These are phyloP conservation scores for Escallonia herrerae DNA, from an alignment of 129 eudicot genomes.

Conservation along the genomic window DNA sequence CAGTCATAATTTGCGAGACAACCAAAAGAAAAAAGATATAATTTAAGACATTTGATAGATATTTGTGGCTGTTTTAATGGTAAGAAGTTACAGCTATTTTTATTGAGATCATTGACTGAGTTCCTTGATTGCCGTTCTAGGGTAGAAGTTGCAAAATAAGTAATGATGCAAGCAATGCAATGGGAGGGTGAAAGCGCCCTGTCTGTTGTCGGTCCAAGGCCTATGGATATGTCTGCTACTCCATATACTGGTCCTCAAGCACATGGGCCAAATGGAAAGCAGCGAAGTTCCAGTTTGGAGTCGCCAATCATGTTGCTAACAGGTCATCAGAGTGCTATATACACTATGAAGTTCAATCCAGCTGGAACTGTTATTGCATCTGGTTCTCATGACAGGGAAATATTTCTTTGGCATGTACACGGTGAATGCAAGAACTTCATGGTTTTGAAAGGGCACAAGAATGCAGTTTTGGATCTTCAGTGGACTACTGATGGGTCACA, in stretches of 20 bases:
- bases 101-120: no score
- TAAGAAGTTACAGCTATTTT: no score
- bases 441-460: slow-evolving; percentile 37
- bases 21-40: no score
- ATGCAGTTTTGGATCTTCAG: not conserved
- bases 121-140: no score
- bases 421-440: slow-evolving; percentile 91
- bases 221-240: slow-evolving; percentile 59
- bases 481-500: not conserved
- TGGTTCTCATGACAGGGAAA: slow-evolving; percentile 84
- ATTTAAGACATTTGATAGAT: no score
- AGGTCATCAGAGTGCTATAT: slow-evolving; percentile 28
- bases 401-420: slow-evolving; percentile 71
- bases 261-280: not conserved
- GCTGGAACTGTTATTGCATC: not conserved
- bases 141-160: no score
- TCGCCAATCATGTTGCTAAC: slow-evolving; percentile 56
- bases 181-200: slow-evolving; percentile 48
- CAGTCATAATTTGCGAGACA: no score
- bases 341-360: not conserved
- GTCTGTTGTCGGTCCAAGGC: slow-evolving; percentile 63
- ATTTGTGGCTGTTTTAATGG: no score
- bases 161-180: slow-evolving; percentile 43
- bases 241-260: slow-evolving; percentile 35
- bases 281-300: slow-evolving; percentile 24